Percentiles rank a stretch among this genome's conserved stretches.
Evolutionary conservation across 179 eudicot species (phyloP).

Genomic region (Silene noctiflora): DNA sequence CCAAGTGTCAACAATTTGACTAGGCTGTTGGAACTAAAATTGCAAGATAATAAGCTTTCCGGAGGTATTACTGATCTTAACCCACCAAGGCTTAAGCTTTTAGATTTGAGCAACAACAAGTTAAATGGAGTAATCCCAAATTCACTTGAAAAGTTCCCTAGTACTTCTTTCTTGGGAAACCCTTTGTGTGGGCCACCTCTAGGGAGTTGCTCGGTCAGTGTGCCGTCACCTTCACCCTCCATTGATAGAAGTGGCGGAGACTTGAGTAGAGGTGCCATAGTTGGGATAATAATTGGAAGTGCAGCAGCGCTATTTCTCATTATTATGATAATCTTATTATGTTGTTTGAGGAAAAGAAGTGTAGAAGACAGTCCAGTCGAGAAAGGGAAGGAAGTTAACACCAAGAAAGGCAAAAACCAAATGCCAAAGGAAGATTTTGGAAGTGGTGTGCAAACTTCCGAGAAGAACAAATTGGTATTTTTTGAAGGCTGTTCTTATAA

Average conservation of each 20-base stretch:
- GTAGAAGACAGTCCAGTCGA: constrained; percentile 19
- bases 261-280: constrained; percentile 38
- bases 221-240: constrained; percentile 34
- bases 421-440: constrained; percentile 58
- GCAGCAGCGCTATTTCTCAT: constrained; percentile 32
- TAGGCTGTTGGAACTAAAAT: constrained; percentile 32
- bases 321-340: constrained; percentile 28
- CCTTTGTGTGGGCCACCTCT: constrained; percentile 56
- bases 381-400: constrained; percentile 36
- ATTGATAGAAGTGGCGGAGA: constrained; percentile 25
- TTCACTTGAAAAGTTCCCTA: constrained; percentile 41
- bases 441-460: constrained; percentile 68
- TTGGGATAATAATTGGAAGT: constrained; percentile 50
- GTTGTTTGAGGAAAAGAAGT: constrained; percentile 37
- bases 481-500: constrained; percentile 57
- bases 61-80: constrained; percentile 38
- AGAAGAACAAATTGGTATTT: constrained; percentile 73
- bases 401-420: constrained; percentile 49
- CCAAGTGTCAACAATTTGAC: constrained; percentile 36
- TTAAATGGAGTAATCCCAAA: constrained; percentile 42
- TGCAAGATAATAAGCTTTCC: constrained; percentile 40
- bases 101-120: constrained; percentile 44
- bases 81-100: constrained; percentile 32
- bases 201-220: constrained; percentile 25
- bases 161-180: constrained; percentile 46